Evolutionary conservation across 2,329 filamentous ascomycete genomes (phyloP), one percentile per base, ranked within the genome.

Genomic region (Scopulariopsis brevicaulis): DNA sequence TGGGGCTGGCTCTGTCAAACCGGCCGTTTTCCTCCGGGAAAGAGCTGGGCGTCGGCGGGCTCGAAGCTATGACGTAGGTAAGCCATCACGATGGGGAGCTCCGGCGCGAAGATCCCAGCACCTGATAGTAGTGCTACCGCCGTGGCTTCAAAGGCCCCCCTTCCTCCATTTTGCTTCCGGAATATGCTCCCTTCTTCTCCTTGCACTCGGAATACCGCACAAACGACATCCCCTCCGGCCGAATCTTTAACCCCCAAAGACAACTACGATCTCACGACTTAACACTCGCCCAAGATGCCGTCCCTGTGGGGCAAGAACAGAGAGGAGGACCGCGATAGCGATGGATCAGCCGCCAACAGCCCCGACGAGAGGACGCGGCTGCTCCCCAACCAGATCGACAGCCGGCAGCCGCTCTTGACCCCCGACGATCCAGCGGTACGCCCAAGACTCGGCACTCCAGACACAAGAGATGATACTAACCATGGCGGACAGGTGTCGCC

Each of bases 331-430:
- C 24, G 60, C 56, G 60, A 59, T 58, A 22, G 59, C 56, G 35
- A 35, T 34, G 35, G 28, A 2, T 40, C 58, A 37, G 65, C 69
- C n/a, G 65, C 66, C 15, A 65, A 66, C 15, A 64, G 59, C 8
- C 64, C 77, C 7, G 72, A 80, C 62, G 81, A 84, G 66, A 78
- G 80, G 62, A 84, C 80, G 3, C 80, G 87, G 34, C 77, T 95
- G 63, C 79, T 95, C 28, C 85, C 85, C 43, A 86, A 85, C 65
- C 80, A 84, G 59, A 73, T 83, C 51, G 81, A 87, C 66, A 76
- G 77, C 64, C 65, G 62, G 65, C n/a, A 67, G 22, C 67, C 62
- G 8, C 62, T 72, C 53, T 68, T 76, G 25, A 66, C 65, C 10
- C 73, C 74, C 24, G 74, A 76, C 57, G 74, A 76, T 59, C 73